Base-by-base conservation (phyloP, 2,329 filamentous ascomycete genomes). In the Drechslerella coelobrocha region DNA sequence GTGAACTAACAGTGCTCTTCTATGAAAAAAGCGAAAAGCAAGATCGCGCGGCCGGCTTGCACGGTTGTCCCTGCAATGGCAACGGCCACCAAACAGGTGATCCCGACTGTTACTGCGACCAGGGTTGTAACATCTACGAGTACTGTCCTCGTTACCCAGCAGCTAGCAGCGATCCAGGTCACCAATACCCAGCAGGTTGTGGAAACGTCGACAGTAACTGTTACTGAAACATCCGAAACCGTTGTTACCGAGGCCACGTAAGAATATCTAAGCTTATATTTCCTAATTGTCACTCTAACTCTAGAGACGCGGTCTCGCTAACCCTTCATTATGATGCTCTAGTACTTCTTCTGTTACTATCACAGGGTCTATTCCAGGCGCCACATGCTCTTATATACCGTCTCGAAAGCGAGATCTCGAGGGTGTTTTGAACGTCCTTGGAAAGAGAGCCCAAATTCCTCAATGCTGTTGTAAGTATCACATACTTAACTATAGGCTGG, bases 391-490 rank as follows among this genome's bases (percentile, higher is more conserved):
- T 10, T 10, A 39, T 21, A 8, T 14, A 14, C 5, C 2, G 10
- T 7, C 41, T n/a, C 5, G 41, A 45, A 53, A 26, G 19, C 26
- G 39, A 3, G 24, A 48, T 19, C 8, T 34, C 7, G 5, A 45
- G 43, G 12, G 10, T 23, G 37, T 21, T 2, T 7, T 37, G 2
- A 39, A 53, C 24, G 24, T 51, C 9, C 24, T 63, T 17, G 39
- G 26, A 12, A 71, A 71, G 41, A 34, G 66, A 34, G 14, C 24
- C 14, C 34, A n/a, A 3, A 19, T 71, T 41, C 66, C 66, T 5
- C 29, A 29, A 41, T 63, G 54, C 26, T 71, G 66, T 29, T 56
- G 66, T 71, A 63, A 63, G 66, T 37, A 43, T 31, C 6, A 56
- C 23, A 3, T 1, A 10, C 17, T 2, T 34, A 19, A 37, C 24